Evolutionary conservation across 78 protist species (phyloP).

Genomic region (Bodo saltans): DNA sequence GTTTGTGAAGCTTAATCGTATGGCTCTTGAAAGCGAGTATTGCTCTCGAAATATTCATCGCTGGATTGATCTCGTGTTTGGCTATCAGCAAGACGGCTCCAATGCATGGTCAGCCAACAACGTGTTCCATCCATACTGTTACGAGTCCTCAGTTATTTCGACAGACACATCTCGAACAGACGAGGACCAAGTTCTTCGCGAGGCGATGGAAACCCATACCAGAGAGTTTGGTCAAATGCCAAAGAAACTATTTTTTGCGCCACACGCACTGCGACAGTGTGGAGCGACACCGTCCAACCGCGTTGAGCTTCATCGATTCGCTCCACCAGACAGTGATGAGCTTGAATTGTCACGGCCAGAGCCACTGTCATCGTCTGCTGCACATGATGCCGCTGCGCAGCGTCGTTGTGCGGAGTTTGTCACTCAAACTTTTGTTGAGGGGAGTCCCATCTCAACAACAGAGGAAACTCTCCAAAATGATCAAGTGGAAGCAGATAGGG

Average conservation of each 20-base stretch:
- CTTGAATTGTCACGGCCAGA: too few species aligned
- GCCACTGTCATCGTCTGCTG: too few species aligned
- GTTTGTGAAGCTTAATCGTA: constrained; percentile 45
- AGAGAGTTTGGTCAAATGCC: constrained; percentile 97
- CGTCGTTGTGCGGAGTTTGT: too few species aligned
- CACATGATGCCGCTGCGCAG: too few species aligned
- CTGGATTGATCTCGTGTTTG: constrained; percentile 97
- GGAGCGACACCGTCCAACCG: background rate
- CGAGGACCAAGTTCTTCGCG: constrained; percentile 58
- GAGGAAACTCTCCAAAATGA: too few species aligned
- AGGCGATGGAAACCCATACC: constrained; percentile 72
- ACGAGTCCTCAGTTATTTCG: too few species aligned
- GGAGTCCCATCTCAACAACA: too few species aligned
- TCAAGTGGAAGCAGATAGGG: too few species aligned
- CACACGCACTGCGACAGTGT: constrained; percentile 54
- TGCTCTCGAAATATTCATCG: constrained; percentile 73
- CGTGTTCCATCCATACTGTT: constrained; percentile 86
- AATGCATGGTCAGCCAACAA: constrained; percentile 67
- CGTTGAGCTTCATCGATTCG: too few species aligned
- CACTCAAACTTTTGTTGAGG: too few species aligned
- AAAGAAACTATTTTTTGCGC: constrained; percentile 72
- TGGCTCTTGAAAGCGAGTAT: constrained; percentile 84
- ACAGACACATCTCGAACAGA: too few species aligned
- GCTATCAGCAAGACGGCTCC: constrained; percentile 79
- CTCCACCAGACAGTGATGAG: too few species aligned